A percentile compares a stretch with the other conserved stretches of the same genome.
Evolutionary conservation across 2,329 filamentous ascomycete species (phyloP).

Genomic region (Immersiporthe knoxdaviesiana): DNA sequence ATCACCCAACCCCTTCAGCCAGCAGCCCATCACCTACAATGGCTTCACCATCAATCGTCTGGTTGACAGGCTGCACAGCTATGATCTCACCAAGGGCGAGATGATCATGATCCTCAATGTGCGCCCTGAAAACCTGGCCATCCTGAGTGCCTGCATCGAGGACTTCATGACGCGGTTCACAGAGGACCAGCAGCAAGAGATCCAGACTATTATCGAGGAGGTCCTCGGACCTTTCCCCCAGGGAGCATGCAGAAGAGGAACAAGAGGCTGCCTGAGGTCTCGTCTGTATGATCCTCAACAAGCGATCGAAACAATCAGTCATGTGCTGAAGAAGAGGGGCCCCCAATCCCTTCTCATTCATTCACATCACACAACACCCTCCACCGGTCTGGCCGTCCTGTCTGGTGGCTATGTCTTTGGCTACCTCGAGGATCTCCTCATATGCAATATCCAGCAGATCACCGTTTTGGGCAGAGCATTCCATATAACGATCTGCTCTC

Average conservation of each 20-base stretch:
- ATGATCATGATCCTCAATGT: slow-evolving; percentile 70
- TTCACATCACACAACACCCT: slow-evolving; percentile 56
- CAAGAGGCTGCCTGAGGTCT: slow-evolving; percentile 26
- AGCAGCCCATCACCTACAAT: slow-evolving; percentile 57
- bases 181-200: slow-evolving; percentile 61
- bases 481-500: slow-evolving; percentile 65
- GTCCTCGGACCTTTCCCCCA: slow-evolving; percentile 58
- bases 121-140: slow-evolving; percentile 59
- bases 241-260: slow-evolving; percentile 31
- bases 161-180: slow-evolving; percentile 65
- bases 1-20: slow-evolving; percentile 58
- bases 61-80: slow-evolving; percentile 58
- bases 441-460: slow-evolving; percentile 61
- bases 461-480: slow-evolving; percentile 64
- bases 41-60: slow-evolving; percentile 56
- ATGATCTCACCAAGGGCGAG: slow-evolving; percentile 69
- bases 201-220: slow-evolving; percentile 59
- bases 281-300: no score
- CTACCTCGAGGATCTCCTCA: slow-evolving; percentile 63
- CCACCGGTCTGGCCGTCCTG: slow-evolving; percentile 59
- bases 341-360: neutral
- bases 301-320: neutral
- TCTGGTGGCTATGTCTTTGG: slow-evolving; percentile 50
- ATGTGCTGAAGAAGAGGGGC: neutral
- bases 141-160: slow-evolving; percentile 67